Conservation (phyloP, 2,329 filamentous ascomycete genomes). For the Botryotinia globosa region DNA sequence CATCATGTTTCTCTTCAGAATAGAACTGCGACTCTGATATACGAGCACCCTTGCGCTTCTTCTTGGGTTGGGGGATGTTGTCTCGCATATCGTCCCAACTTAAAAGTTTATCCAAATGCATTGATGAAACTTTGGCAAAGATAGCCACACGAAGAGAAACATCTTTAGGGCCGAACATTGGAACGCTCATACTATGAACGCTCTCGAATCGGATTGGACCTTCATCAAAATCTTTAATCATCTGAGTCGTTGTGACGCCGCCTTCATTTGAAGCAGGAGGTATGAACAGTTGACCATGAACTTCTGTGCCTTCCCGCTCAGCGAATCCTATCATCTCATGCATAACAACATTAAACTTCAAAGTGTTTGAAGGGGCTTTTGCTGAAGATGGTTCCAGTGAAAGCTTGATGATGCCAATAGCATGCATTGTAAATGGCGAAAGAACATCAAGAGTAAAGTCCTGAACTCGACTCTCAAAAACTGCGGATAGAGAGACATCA, state of each 20-base stretch:
- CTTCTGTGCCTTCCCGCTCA: conserved; percentile 90
- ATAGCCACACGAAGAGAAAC: conserved; percentile 82
- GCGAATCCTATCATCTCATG: conserved; percentile 93
- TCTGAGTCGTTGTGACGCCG: conserved; percentile 90
- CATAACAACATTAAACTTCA: conserved; percentile 99
- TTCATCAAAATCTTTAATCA: conserved; percentile 92
- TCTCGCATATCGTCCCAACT: conserved; percentile 99
- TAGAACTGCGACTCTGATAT: conserved; percentile 92
- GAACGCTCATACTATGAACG: conserved; percentile 95
- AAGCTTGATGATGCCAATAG: conserved; percentile 84
- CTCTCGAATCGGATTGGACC: conserved; percentile 91
- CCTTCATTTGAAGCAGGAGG: conserved; percentile 86
- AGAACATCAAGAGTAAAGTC: conserved; percentile 89
- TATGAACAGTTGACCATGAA: conserved; percentile 96
- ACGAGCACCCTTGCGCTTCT: conserved; percentile 54
- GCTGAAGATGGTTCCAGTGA: conserved; percentile 92
- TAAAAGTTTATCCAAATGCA: conserved; percentile 94
- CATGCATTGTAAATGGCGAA: conserved; percentile 87
- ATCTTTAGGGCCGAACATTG: conserved; percentile 70
- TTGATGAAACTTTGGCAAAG: conserved; percentile 84
- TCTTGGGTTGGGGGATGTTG: conserved; percentile 57
- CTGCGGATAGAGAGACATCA: conserved; percentile 85
- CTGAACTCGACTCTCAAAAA: conserved; percentile 92
- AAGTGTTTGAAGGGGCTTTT: conserved; percentile 82
- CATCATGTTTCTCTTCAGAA: conserved; percentile 88